These are phyloP conservation scores for Exophiala sp. DNA, from an alignment of 2,329 filamentous ascomycete genomes.

Conservation along the genomic window DNA sequence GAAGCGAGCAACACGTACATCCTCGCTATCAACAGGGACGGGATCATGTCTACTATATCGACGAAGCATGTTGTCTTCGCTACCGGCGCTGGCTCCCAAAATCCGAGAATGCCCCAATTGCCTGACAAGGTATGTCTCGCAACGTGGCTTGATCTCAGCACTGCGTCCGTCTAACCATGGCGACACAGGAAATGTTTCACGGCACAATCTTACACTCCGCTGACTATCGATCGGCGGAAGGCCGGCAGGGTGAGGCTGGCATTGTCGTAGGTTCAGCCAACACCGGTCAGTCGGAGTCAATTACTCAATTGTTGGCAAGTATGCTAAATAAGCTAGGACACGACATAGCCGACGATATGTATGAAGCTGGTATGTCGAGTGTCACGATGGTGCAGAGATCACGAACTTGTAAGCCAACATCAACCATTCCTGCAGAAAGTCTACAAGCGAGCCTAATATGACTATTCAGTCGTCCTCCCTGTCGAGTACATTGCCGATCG, in stretches of 20 bases:
- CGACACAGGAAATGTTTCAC: slow-evolving; percentile 29
- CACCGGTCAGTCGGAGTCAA: too few relatives aligned
- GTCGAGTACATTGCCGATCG: not conserved
- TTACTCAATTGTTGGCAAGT: too few relatives aligned
- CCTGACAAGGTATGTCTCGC: not conserved
- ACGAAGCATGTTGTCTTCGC: slow-evolving; percentile 1
- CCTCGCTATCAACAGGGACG: slow-evolving; percentile 32
- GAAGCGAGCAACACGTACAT: slow-evolving; percentile 38
- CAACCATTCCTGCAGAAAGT: too few relatives aligned
- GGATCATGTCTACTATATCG: not conserved
- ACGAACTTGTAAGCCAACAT: too few relatives aligned
- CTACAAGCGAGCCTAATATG: too few relatives aligned
- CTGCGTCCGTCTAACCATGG: not conserved
- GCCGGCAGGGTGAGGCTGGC: too few relatives aligned
- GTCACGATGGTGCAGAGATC: too few relatives aligned
- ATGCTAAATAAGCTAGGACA: too few relatives aligned
- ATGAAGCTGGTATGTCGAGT: too few relatives aligned
- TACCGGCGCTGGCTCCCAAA: slow-evolving; percentile 26
- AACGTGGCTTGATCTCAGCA: not conserved
- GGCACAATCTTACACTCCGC: slow-evolving; percentile 37
- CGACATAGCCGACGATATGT: too few relatives aligned
- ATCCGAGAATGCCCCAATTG: slow-evolving; percentile 28
- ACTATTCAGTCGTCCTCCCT: not conserved
- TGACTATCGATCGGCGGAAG: slow-evolving; percentile 31
- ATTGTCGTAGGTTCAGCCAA: too few relatives aligned